Base-by-base conservation (phyloP, 1,284 basidiomycete species). In the Moniliophthora roreri region DNA sequence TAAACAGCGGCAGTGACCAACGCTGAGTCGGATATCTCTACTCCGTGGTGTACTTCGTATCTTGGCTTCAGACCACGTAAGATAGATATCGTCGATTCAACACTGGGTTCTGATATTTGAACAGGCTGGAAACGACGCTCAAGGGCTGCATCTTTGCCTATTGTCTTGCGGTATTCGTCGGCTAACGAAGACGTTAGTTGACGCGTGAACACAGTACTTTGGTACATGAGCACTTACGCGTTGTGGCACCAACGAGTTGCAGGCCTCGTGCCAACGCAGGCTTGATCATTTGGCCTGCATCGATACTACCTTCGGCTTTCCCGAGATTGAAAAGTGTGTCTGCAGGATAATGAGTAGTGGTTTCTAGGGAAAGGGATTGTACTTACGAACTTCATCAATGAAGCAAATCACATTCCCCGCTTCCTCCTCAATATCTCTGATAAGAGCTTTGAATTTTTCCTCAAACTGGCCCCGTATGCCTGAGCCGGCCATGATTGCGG, bases 261-360 rank as follows among this genome's bases (percentile, higher is more conserved):
- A 95, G 72, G 2, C 93, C 93, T 38, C 92, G 77, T 2, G 92
- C 93, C 3, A 95, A 78, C 0, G 91, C 89, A 28, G 91, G 91
- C 64, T 93, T 94, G 60, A 94, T 91, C 88, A 93, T 90, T 64
- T 96, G 92, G 0, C 90, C 92, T 1, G 90, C 94, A 62, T 96
- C 93, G 58, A 97, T 88, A 55, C 89, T 89, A 8, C 94, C 94
- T 72, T 96, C 94, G 0, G 91, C 81, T 69, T 96, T 96, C 2
- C 94, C 94, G 10, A 95, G 81, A 58, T 93, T 89, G 73, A 94
- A 88, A 5, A 93, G 74, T 0, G 81, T 88, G 58, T 91, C 87
- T 10, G 48, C 2, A 28, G 35, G 13, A 11, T 15, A 3, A 9
- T 51, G 7, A 37, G 56, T 52, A 32, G 42, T 2, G 11, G 36